Conservation (phyloP, 768 basidiomycete species). For the Tricholoma sp. region DNA sequence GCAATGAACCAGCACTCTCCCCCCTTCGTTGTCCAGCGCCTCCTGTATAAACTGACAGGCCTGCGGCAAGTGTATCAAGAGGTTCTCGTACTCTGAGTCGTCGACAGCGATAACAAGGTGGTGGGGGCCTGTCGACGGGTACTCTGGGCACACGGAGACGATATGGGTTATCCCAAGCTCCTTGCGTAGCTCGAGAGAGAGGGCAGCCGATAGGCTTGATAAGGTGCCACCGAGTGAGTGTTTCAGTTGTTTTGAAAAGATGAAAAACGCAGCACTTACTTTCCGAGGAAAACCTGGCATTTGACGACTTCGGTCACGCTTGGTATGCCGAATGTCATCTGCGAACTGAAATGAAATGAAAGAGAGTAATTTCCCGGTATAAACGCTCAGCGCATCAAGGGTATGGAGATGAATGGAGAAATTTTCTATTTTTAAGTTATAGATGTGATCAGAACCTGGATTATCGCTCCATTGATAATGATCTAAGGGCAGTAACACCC, state of each 20-base stretch:
- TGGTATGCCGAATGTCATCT: conserved; percentile 6
- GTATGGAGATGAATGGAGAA: too few species aligned
- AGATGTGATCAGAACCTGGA: too few species aligned
- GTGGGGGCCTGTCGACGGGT: conserved; percentile 36
- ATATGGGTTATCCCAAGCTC: conserved; percentile 45
- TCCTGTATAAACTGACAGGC: conserved; percentile 59
- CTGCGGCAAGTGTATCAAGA: conserved; percentile 60
- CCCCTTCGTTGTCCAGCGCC: conserved; percentile 42
- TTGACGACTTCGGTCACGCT: conserved; percentile 31
- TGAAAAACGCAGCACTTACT: conserved; percentile 24
- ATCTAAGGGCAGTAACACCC: too few species aligned
- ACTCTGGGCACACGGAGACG: conserved; percentile 54
- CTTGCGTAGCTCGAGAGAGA: conserved; percentile 23
- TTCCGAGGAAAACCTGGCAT: conserved; percentile 37
- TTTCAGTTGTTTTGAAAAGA: background rate
- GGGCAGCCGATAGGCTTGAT: conserved; percentile 33
- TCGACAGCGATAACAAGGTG: conserved; percentile 37
- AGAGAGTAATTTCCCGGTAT: too few species aligned
- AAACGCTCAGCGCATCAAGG: too few species aligned
- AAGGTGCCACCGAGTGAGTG: background rate
- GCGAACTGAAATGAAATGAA: too few species aligned
- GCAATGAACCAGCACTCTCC: conserved; percentile 67
- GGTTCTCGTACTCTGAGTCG: conserved; percentile 44
- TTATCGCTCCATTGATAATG: too few species aligned
- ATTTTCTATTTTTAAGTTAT: too few species aligned